Evolutionary conservation across 2,329 filamentous ascomycete genomes (phyloP), one percentile per base, ranked within the genome.

Genomic region (Penicillium sclerotigenum): DNA sequence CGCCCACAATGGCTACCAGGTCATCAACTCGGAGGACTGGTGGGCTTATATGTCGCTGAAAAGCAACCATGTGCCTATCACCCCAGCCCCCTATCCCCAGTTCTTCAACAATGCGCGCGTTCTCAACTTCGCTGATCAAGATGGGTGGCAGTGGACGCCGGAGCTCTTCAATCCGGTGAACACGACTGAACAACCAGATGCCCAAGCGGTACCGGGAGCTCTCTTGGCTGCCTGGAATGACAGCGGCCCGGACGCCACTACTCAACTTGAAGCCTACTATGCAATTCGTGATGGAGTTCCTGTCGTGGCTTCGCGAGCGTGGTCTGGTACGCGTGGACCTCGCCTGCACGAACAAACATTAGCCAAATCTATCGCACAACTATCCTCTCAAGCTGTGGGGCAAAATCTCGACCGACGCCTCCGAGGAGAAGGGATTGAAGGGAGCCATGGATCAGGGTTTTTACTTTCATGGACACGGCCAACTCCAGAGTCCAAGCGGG

Each of bases 31-130:
- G 0, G 79, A 83, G 52, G 81, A 83, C 60, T 73, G 73, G 36
- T 82, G 79, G 81, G 79, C 78, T 0, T 83, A 83, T 59, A 80
- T 82, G 74, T 78, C 76, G 5, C 62, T 83, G 50, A 83, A 83
- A 56, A 83, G 81, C 59, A 81, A 83, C 61, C 73, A 80, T 28
- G 79, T 81, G 13, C 75, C 74, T 26, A 83, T 83, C 50, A 79
- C 73, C 60, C 77, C 77, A 1, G 74, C 72, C 0, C 73, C 71
- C 10, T 83, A 81, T 62, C 73, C 78, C 1, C 72, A 78, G 38
- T 68, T 71, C 5, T 74, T 83, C 52, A 79, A 83, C 60, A 68
- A 79, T 42, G 71, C 74, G 1, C 74, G 75, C 6, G 76, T 80
- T 5, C 77, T 83, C 57, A 70, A 79, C 51, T 83, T 83, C 41